Evolutionary conservation across 805 yeast species (phyloP), one percentile per base, ranked within the genome.

Genomic region (Scheffersomyces amazonensis): DNA sequence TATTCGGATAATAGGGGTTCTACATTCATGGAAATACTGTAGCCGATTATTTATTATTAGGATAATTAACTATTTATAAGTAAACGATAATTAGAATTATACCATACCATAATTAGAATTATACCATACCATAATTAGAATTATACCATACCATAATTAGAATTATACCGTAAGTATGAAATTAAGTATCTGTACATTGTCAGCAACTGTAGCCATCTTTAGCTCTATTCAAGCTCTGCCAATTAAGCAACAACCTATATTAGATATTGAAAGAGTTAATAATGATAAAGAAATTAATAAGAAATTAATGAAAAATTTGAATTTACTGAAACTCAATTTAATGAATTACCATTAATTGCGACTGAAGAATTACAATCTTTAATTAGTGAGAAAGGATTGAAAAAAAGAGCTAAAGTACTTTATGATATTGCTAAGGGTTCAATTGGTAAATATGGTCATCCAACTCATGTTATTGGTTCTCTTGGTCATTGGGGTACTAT

Each of bases 391-490:
- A 81, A 75, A 1, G 83, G 77, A 11, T 73, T 90, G 42, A 65
- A 71, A 50, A 53, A 58, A 2, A 72, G 90, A 38, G 96, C 96
- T 5, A 69, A 80, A 39, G 67, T 66, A n/a, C 66, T 90, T 37
- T 87, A 61, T 54, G 58, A 69, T 21, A 69, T 85, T 41, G 90
- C 98, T 4, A 57, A 73, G 28, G 46, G 59, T 7, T 85, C 96
- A 1, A 60, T 66, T 8, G 58, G 62, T 6, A 62, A 74, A 39
- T 78, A 68, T 50, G 96, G 87, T 34, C 90, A 88, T 52, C 96
- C 97, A 28, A 91, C 97, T 1, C 74, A 97, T 58, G 96, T 88
- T 35, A 89, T 91, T 62, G 96, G 95, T 17, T 87, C 96, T 1
- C 67, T 72, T 15, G 98, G 98, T 44, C 97, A 91, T 60, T 80